Evolutionary conservation across 1,284 basidiomycete genomes (phyloP), one percentile per base, ranked within the genome.

Genomic region (Lentinus polychrous): DNA sequence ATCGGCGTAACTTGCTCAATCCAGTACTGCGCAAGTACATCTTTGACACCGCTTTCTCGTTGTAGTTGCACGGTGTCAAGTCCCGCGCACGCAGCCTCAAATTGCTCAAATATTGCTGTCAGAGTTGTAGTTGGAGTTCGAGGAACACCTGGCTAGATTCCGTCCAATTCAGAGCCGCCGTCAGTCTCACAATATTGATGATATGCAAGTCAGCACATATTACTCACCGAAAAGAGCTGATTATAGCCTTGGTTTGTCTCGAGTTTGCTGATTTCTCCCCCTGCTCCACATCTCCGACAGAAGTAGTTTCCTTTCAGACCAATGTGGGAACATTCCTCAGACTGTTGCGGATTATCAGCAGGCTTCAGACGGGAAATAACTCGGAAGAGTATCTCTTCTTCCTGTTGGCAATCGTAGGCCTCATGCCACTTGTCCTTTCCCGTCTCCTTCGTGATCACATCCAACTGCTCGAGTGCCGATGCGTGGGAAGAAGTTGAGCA

Each of bases 291-390:
- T 7, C 20, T 40, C 0, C 66, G 60, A 54, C 71, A 74, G 42
- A 70, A 68, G 15, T 54, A 58, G 34, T 68, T 69, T 0, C 66
- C 69, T 0, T 45, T 47, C 0, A 68, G 48, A 0, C 71, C 70
- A 48, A 71, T 68, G 35, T 74, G 71, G 27, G 63, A 68, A 0
- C 64, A 59, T 43, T 70, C 55, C 45, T 72, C 67, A 37, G 69
- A 67, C 43, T 71, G 68, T 68, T 71, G 72, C 0, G 69, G 70
- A 52, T 72, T 72, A 50, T 73, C 68, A 2, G 68, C 66, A 1
- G 66, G 60, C 1, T 71, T 35, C 2, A 65, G 66, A 3, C 69
- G 53, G 0, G 68, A 54, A 1, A 38, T 53, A 4, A 63, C 59
- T 1, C 70, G 48, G 0, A 70, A 22, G 2, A 71, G 56, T 0